Base-by-base conservation (phyloP, 2,329 filamentous ascomycete genomes). In the Monilinia laxa region DNA sequence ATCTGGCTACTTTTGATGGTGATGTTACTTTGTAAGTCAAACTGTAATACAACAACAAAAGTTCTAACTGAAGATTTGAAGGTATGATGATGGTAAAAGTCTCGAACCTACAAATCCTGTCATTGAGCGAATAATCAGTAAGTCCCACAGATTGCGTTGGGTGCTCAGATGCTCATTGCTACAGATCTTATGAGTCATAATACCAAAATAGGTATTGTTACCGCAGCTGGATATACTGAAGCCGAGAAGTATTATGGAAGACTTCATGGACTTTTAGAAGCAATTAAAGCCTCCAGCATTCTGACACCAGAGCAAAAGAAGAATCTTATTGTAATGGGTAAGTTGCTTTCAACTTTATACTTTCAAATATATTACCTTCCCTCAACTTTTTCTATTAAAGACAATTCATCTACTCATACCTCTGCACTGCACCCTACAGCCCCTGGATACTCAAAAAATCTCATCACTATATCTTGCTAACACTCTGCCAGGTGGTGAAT, bases 1-100 rank as follows among this genome's bases (percentile, higher is more conserved):
- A 95, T 72, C 84, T 99, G 4, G 89, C 96, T 64, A 99, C 95
- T 0, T 99, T 99, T 76, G 95, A 99, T 78, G 95, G 95, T 78
- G 95, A 99, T 79, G 93, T 99, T 62, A 99, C 95, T 1, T 84
- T 99, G 28, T 99, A 65, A 66, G 66, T 65, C 45, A 40, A 25
- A 35, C 45, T 14, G 10, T 25, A n/a, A 23, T 38, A 25, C 18
- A 7, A 38, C 4, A 11, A 18, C n/a, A 12, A 25, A 49, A 18
- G 14, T 96, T 12, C 0, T 83, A 20, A 68, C 60, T 20, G 35
- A 18, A 31, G 2, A 23, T 10, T 35, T 51, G 5, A 65, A 76
- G 75, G 28, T 76, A 99, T 77, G 90, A 93, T 67, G 91, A 99
- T 75, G 95, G 95, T 16, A 84, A 92, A 73, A 91, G 87, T 70